Percentiles rank a stretch among this genome's conserved stretches.
Conservation (phyloP, 164 flowering plant species). For the Liquidambar formosana region DNA sequence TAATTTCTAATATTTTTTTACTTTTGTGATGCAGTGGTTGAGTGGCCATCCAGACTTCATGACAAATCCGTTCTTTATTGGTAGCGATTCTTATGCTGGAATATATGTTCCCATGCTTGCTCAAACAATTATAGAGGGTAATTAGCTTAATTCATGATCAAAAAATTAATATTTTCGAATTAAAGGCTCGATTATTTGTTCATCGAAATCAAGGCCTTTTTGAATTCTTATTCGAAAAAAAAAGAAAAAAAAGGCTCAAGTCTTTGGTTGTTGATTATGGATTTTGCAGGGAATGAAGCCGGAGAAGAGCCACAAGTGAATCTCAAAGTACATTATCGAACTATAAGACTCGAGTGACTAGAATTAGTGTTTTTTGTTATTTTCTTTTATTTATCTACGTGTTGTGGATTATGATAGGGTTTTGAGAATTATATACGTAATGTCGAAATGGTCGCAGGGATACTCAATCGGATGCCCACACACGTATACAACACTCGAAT, state of each 20-base stretch:
- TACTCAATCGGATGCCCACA: conserved; percentile 7
- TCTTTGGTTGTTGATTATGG: too few relatives aligned
- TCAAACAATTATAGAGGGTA: conserved; percentile 27
- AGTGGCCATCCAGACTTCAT: conserved; percentile 20
- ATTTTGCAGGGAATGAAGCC: conserved; percentile 26
- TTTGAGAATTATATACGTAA: too few relatives aligned
- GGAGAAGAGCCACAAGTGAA: conserved; percentile 32
- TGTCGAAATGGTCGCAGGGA: conserved; percentile 11
- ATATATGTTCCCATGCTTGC: conserved; percentile 22
- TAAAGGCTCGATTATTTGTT: too few relatives aligned
- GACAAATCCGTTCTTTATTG: conserved; percentile 32
- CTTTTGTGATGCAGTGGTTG: conserved; percentile 32
- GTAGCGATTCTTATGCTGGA: conserved; percentile 43
- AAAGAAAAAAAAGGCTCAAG: too few relatives aligned
- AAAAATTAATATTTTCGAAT: too few relatives aligned
- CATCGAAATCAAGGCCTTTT: too few relatives aligned
- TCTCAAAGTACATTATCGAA: conserved; percentile 23
- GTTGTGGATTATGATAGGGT: neutral
- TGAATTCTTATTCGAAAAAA: too few relatives aligned
- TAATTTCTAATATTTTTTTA: neutral
- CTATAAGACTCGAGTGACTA: neutral
- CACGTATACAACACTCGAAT: neutral
- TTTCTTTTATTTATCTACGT: neutral
- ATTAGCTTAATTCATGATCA: too few relatives aligned
- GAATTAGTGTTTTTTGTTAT: neutral